Percentiles rank a stretch among this genome's conserved stretches.
Evolutionary conservation across 345 rosid genomes (phyloP).

Genomic region (Brassica nigra): DNA sequence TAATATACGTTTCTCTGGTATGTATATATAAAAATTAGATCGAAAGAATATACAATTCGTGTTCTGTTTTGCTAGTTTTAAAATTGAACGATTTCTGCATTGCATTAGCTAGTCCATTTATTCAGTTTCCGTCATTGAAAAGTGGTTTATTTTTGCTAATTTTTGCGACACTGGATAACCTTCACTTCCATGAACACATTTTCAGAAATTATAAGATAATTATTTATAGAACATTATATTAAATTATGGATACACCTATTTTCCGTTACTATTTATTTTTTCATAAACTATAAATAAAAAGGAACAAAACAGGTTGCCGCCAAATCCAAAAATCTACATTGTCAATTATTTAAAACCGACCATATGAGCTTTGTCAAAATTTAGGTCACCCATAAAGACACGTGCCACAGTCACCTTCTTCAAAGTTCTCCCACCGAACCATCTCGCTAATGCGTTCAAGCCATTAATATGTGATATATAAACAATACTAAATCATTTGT

Average conservation of each 20-base stretch:
- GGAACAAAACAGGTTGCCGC: constrained; percentile 20
- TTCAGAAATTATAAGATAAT: neutral
- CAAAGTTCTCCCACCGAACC: constrained; percentile 16
- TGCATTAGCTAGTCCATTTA: neutral
- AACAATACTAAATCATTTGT: constrained; percentile 19
- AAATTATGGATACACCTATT: neutral
- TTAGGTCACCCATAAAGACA: constrained; percentile 69
- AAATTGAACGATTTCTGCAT: neutral
- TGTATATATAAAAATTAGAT: neutral
- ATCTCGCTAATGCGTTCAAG: constrained; percentile 25
- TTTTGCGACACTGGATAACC: neutral
- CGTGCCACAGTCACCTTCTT: constrained; percentile 38
- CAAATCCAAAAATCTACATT: constrained; percentile 12
- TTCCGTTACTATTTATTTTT: neutral
- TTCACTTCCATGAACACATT: neutral
- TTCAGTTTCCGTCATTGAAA: neutral
- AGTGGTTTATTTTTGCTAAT: neutral
- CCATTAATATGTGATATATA: constrained; percentile 24
- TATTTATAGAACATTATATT: neutral
- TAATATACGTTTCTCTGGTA: neutral
- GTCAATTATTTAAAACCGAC: constrained; percentile 51
- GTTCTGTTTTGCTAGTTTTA: neutral
- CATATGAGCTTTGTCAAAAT: constrained; percentile 56
- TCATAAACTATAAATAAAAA: neutral
- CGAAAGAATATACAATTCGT: neutral